phyloP scores from a whole-genome alignment of 2,329 filamentous ascomycete species.

The Grosmannia penicillata region DNA sequence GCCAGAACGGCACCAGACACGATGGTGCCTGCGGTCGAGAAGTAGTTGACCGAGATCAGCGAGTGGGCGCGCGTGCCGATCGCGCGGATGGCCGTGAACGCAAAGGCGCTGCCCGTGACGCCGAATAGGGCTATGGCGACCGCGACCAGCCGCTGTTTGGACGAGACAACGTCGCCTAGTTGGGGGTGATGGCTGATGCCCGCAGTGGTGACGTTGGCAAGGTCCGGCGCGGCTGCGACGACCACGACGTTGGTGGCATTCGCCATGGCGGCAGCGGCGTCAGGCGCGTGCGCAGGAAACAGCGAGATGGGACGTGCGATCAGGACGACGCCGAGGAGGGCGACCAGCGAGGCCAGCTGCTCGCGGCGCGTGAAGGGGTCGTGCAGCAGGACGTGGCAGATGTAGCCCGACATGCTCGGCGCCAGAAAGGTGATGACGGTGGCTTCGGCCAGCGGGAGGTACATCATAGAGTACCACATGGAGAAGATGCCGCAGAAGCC shows the following conservation, averaged over 20 bases:
- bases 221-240: neutral
- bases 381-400: conserved; percentile 58
- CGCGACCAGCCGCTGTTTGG: conserved; percentile 10
- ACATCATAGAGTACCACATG: conserved; percentile 53
- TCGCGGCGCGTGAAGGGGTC: conserved; percentile 70
- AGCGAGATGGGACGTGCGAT: conserved; percentile 54
- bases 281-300: conserved; percentile 16
- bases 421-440: conserved; percentile 82
- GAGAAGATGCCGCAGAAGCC: conserved; percentile 59
- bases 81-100: conserved; percentile 61
- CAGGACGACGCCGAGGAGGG: conserved; percentile 64
- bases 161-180: conserved; percentile 1
- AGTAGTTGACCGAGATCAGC: conserved; percentile 77
- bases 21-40: conserved; percentile 54
- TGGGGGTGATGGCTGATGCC: neutral
- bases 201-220: neutral
- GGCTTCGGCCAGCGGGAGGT: conserved; percentile 73
- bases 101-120: conserved; percentile 59
- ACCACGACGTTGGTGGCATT: neutral
- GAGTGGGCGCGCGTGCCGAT: conserved; percentile 71
- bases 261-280: neutral
- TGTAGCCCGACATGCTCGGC: conserved; percentile 64
- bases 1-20: conserved; percentile 49
- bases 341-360: conserved; percentile 60
- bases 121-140: conserved; percentile 46